Conservation (phyloP, 2,329 filamentous ascomycete species). For the Cytospora piceicola region DNA sequence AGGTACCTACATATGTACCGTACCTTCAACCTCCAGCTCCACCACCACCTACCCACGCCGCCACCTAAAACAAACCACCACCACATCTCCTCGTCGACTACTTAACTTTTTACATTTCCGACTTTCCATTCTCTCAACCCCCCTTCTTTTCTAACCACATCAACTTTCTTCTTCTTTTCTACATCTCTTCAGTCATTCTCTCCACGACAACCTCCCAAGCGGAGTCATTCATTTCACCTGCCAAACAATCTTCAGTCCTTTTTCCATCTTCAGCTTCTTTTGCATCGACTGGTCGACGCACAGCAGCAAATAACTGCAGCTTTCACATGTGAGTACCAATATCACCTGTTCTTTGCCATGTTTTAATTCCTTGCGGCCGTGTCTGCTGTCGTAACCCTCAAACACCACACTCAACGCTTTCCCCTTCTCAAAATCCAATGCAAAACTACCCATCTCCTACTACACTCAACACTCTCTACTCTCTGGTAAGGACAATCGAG, state of each 20-base stretch:
- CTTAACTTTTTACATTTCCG: constrained; percentile 4
- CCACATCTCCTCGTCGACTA: constrained; percentile 1
- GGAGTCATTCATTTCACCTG: constrained; percentile 20
- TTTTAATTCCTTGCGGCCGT: background rate
- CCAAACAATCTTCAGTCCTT: background rate
- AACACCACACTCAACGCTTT: background rate
- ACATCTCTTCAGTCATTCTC: constrained; percentile 21
- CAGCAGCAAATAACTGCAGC: constrained; percentile 17
- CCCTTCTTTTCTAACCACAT: background rate
- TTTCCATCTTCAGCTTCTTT: constrained; percentile 7
- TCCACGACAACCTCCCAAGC: constrained; percentile 14
- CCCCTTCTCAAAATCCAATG: background rate
- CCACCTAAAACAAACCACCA: background rate
- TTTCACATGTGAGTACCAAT: constrained; percentile 14
- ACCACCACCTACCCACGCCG: background rate
- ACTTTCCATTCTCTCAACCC: background rate
- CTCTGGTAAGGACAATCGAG: background rate
- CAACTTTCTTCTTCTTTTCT: constrained; percentile 3
- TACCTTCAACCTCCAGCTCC: background rate
- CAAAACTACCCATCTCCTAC: too few species aligned
- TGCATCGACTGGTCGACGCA: constrained; percentile 9
- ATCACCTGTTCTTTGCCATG: background rate
- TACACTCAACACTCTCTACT: background rate
- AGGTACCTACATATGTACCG: background rate
- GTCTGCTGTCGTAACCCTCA: background rate